A percentile compares a stretch with the other conserved stretches of the same genome.
phyloP scores from a whole-genome alignment of 371 early-diverging fungal species.

The Actinomucor elegans region DNA sequence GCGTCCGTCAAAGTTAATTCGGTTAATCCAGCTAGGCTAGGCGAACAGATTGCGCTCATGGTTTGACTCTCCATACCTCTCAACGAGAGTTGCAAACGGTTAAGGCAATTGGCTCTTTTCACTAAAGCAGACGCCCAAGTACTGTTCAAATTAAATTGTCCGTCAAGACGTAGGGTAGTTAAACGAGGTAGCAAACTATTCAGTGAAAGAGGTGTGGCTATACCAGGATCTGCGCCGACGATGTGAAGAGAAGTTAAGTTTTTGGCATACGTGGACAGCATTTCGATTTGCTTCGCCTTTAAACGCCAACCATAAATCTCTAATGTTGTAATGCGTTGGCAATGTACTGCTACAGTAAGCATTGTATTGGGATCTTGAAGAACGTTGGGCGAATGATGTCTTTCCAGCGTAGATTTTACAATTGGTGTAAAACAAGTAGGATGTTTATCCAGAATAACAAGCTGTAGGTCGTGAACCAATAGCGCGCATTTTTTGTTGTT shows the following conservation, averaged over 20 bases:
- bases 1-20: conserved; percentile 30
- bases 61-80: conserved; percentile 3
- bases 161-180: conserved; percentile 22
- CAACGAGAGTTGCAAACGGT: conserved; percentile 26
- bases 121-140: conserved; percentile 15
- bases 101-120: conserved; percentile 11
- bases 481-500: conserved; percentile 24
- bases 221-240: conserved; percentile 22
- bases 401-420: conserved; percentile 8
- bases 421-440: conserved; percentile 22
- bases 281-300: conserved; percentile 18
- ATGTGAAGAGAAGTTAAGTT: conserved; percentile 18
- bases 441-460: conserved; percentile 20
- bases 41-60: conserved; percentile 14
- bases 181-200: conserved; percentile 21
- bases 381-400: conserved; percentile 23
- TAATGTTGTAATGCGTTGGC: too few relatives aligned
- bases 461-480: conserved; percentile 23
- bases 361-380: conserved; percentile 21
- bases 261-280: conserved; percentile 6
- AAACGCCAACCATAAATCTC: conserved; percentile 44
- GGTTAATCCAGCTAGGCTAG: conserved; percentile 2
- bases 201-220: conserved; percentile 9
- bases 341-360: too few relatives aligned
- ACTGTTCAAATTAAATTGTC: conserved; percentile 15